These are phyloP conservation scores for Cichorium intybus DNA, from an alignment of 140 eudicot species.

Conservation along the genomic window DNA sequence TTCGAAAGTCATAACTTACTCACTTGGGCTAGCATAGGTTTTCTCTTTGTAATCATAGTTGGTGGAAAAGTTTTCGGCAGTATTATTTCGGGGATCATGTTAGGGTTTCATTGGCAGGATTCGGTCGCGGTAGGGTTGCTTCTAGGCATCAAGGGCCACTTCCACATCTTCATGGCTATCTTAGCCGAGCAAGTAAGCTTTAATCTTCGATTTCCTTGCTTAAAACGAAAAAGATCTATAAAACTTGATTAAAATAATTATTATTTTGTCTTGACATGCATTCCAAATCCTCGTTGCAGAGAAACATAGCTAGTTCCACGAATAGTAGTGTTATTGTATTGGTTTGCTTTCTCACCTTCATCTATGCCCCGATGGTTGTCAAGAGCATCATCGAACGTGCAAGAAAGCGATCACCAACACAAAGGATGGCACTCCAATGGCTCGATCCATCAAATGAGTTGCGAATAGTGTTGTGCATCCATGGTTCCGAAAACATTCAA, in stretches of 20 bases:
- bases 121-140: constrained; percentile 75
- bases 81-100: constrained; percentile 51
- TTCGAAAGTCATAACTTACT: constrained; percentile 37
- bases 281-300: constrained; percentile 31
- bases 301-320: constrained; percentile 39
- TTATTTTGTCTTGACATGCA: not conserved
- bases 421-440: constrained; percentile 88
- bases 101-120: constrained; percentile 89
- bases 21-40: constrained; percentile 50
- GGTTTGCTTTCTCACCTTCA: constrained; percentile 52
- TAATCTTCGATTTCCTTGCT: not conserved
- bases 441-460: constrained; percentile 59
- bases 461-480: constrained; percentile 58
- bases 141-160: constrained; percentile 74
- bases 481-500: constrained; percentile 51
- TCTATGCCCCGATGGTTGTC: constrained; percentile 66
- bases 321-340: constrained; percentile 57
- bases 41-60: constrained; percentile 41
- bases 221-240: not conserved
- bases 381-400: constrained; percentile 68
- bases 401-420: constrained; percentile 67
- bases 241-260: not conserved
- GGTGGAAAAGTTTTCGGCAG: constrained; percentile 70
- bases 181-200: constrained; percentile 49
- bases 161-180: constrained; percentile 70